A percentile compares a stretch with the other conserved stretches of the same genome.
These are phyloP conservation scores for Ophiocordyceps camponoti-leonardi DNA, from an alignment of 2,329 filamentous ascomycete genomes.

Conservation along the genomic window DNA sequence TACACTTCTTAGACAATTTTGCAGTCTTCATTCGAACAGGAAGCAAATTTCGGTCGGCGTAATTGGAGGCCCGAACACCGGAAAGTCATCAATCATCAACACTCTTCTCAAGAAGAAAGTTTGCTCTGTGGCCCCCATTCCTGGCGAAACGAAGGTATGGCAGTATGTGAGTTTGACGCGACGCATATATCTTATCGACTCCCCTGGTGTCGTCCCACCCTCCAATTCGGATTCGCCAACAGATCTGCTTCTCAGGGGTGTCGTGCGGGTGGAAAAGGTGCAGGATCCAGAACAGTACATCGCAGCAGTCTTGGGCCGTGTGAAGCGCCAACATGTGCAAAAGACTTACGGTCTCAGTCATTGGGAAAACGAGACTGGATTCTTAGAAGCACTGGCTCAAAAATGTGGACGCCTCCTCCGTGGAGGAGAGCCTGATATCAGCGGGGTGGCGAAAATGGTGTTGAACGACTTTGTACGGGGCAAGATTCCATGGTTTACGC, in stretches of 20 bases:
- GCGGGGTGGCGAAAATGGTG: constrained; percentile 92
- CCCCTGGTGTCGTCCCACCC: constrained; percentile 88
- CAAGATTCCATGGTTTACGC: constrained; percentile 91
- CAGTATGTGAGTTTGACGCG: constrained; percentile 95
- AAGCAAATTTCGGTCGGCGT: constrained; percentile 92
- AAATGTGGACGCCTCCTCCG: constrained; percentile 77
- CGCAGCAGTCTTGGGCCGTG: constrained; percentile 58
- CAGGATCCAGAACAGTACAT: constrained; percentile 96
- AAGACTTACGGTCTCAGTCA: constrained; percentile 80
- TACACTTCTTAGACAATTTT: constrained; percentile 82
- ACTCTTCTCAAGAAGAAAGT: constrained; percentile 89
- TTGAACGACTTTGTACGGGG: constrained; percentile 91
- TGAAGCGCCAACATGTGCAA: constrained; percentile 77
- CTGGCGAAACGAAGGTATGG: constrained; percentile 95
- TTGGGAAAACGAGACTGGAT: constrained; percentile 61
- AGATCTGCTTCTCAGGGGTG: constrained; percentile 77
- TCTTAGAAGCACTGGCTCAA: constrained; percentile 71
- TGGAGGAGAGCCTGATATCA: constrained; percentile 86
- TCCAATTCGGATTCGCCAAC: constrained; percentile 68
- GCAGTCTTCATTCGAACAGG: constrained; percentile 68
- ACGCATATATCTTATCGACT: constrained; percentile 80
- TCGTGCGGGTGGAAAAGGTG: constrained; percentile 89
- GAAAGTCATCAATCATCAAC: constrained; percentile 96
- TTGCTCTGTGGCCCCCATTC: constrained; percentile 82
- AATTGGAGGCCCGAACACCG: constrained; percentile 67